Base-by-base conservation (phyloP, 2,329 filamentous ascomycete species). In the Neopestalotiopsis clavispora region DNA sequence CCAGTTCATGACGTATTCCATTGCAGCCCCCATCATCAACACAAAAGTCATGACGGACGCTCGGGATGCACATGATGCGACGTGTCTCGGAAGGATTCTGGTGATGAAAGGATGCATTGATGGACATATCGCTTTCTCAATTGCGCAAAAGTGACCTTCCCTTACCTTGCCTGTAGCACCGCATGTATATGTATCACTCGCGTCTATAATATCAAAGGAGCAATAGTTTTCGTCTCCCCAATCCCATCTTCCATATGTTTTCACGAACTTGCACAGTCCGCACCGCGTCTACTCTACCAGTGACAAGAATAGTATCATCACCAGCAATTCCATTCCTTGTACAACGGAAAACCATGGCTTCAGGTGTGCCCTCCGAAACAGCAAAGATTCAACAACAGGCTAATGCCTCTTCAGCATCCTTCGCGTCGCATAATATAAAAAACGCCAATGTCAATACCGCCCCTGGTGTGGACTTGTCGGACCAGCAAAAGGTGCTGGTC, bases 401-500 rank as follows among this genome's bases (percentile, higher is more conserved):
- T 40, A 65, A 69, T 7, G 64, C 68, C 34, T 56, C 68, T 23
- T 60, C 67, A 3, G 67, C 75, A 14, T 70, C 73, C 0, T 77
- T 78, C 64, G 74, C 71, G 32, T 78, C 78, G 0, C 71, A 79
- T 38, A 76, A 75, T 1, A 85, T 90, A 71, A 84, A 87, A 73
- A 87, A 84, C 75, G 87, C 82, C n/a, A 79, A 84, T 74, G 82
- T 91, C 74, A 82, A 85, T 60, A 84, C 84, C 10, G 83, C 81
- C 0, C 72, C 84, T 0, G 87, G 87, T 13, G 83, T 90, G 14
- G 77, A 82, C 0, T 81, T 90, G 14, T 82, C 81, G 20, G 72
- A 80, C 0, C 75, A 83, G 23, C 87, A 91, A 74, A 85, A 85
- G 69, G 82, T 87, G 0, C 69, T 90, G 40, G 84, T 90, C 13